Evolutionary conservation across 495 filamentous ascomycete species (phyloP), one percentile per base, ranked within the genome.

Genomic region (Penicillium desertorum): DNA sequence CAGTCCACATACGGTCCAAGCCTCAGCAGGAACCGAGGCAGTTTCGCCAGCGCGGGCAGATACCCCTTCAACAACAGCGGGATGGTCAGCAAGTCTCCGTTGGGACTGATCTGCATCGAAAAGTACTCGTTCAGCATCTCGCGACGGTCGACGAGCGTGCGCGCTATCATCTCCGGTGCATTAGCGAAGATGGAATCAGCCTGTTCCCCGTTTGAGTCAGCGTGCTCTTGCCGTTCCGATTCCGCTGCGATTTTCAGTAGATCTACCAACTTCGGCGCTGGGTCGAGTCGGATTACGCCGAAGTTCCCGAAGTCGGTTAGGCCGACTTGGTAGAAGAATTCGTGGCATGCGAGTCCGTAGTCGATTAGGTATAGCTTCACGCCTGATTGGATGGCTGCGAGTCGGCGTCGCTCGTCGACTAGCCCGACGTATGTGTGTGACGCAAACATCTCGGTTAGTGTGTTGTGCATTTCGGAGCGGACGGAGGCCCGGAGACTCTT

Each of bases 231-330:
- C 19, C 67, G 63, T 65, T 95, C 91, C 23, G 85, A 75, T 48
- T 87, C 83, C 1, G 85, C 90, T 2, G 86, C 94, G 32, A 96
- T 79, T 30, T 72, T 67, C 0, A 99, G 77, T 10, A 98, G 71
- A 50, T 89, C 85, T 14, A 77, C 70, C 10, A 98, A 72, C 51
- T 83, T 79, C 0, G 96, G 81, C 1, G 90, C 79, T 1, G 92
- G 89, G 49, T 87, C 82, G 55, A 98, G 89, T 9, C 79, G 81
- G 62, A 98, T 96, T 49, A 78, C 65, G 16, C 95, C 95, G 69
- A 96, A 98, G 66, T 98, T 98, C 2, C 88, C 91, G 71, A 98
- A 99, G 67, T 98, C 91, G 0, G 94, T 96, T 43, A 99, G 82
- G 2, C 92, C 95, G 45, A 98, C 76, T 72, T 99, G 95, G 75